Conservation (phyloP, 1,284 basidiomycete species). For the Schizophyllum amplum region DNA sequence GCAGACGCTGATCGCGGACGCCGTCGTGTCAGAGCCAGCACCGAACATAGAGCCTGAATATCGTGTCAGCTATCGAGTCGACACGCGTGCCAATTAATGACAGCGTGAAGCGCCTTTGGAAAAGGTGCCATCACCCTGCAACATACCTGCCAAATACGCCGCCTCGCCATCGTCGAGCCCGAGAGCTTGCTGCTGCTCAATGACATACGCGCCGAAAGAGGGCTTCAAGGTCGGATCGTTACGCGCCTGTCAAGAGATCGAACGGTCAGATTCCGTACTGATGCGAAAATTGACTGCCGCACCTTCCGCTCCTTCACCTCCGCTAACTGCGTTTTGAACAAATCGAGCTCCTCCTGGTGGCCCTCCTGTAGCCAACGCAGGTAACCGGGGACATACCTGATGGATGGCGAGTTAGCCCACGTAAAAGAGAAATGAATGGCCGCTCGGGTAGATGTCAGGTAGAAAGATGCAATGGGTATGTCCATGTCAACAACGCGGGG, state of each 20-base stretch:
- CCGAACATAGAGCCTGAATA: slow-evolving; percentile 59
- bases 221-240: slow-evolving; percentile 25
- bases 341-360: slow-evolving; percentile 44
- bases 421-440: not conserved
- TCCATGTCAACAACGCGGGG: no score
- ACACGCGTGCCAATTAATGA: no score
- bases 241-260: slow-evolving; percentile 20
- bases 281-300: slow-evolving; percentile 4
- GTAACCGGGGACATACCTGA: slow-evolving; percentile 52
- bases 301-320: slow-evolving; percentile 39
- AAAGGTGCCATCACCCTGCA: no score
- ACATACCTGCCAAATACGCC: slow-evolving; percentile 49
- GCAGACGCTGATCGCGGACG: slow-evolving; percentile 45
- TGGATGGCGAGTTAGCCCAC: slow-evolving; percentile 13
- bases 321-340: slow-evolving; percentile 45
- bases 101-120: no score
- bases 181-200: slow-evolving; percentile 43
- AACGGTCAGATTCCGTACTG: no score
- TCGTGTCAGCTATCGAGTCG: no score
- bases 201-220: slow-evolving; percentile 49
- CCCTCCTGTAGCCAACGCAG: slow-evolving; percentile 41
- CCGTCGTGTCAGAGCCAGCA: slow-evolving; percentile 56
- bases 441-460: not conserved
- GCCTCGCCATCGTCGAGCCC: slow-evolving; percentile 45
- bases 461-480: not conserved